Base-by-base conservation (phyloP, 78 protist genomes). In the Tieghemostelium lacteum region DNA sequence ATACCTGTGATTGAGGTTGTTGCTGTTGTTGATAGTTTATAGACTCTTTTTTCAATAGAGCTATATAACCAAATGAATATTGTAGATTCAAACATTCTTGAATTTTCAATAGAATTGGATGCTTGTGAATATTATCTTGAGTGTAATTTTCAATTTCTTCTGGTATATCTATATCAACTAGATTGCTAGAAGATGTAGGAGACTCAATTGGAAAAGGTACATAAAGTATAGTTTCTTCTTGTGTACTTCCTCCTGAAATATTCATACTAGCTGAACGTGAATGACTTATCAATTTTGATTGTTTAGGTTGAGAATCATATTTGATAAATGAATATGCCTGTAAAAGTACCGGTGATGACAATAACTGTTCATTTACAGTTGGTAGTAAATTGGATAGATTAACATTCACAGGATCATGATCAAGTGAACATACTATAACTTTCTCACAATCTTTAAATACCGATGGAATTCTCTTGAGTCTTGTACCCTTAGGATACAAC, bases 401-500 rank as follows among this genome's bases (percentile, higher is more conserved):
- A 6, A 67, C 54, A 14, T 75, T 58, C n/a, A 61, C 42, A 24
- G 92, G 75, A 19, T 93, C 96, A 39, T 94, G 96, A 22, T 74
- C 80, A 14, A 85, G 37, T 17, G 77, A 26, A 55, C 75, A 50
- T 24, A 88, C n/a, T 3, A 45, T 40, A 17, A 88, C 22, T 5
- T 75, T 71, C n/a, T 75, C 87, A 40, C 86, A 88, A 24, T 65
- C 94, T 33, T 33, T 65, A 19, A 96, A 70, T 0, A 50, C 20
- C 0, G 19, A 2, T 33, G 97, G 98, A 31, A 96, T 67, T 20
- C 29, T 36, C 6, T 88, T 55, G 3, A 97, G 28, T 24, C 96
- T 63, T 0, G 76, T 34, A 37, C 98, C 98, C 6, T 62, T 80
- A 34, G 85, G 86, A 7, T 92, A 64, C 10, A 95, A 70, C 2